Conservation (phyloP, 306 rosid species). For the Vachellia pachyceras region DNA sequence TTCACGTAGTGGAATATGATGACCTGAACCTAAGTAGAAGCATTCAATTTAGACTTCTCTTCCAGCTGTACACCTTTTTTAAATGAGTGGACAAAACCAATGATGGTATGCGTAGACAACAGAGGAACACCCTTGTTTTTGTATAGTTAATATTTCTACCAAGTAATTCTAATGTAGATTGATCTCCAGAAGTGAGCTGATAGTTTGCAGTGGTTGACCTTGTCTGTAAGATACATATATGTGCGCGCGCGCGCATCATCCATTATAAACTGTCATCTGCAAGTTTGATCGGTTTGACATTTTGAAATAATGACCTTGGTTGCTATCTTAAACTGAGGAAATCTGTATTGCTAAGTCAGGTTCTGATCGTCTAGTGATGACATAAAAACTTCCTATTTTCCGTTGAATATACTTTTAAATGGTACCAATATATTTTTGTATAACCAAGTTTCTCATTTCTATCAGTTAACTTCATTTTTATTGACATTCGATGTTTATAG, state of each 20-base stretch:
- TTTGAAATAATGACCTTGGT: neutral
- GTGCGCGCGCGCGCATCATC: too few species aligned
- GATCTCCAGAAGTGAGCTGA: slow-evolving; percentile 28
- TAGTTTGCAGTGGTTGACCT: slow-evolving; percentile 15
- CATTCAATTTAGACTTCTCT: slow-evolving; percentile 6
- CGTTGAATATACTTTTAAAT: neutral
- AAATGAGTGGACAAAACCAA: slow-evolving; percentile 3
- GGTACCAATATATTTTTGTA: neutral
- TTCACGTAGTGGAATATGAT: neutral
- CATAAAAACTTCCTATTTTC: neutral
- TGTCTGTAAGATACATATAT: neutral
- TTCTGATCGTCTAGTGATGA: neutral
- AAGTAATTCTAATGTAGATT: neutral
- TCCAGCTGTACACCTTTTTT: slow-evolving; percentile 6
- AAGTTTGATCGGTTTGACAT: too few species aligned
- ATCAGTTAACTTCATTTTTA: neutral
- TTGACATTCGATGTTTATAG: slow-evolving; percentile 5
- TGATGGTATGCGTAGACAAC: neutral
- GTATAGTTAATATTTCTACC: slow-evolving; percentile 19
- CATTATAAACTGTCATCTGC: neutral
- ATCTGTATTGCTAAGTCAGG: neutral
- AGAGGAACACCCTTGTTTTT: neutral
- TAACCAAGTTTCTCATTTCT: neutral
- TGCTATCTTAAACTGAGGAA: neutral
- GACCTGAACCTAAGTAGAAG: slow-evolving; percentile 24